Conservation (phyloP, 2,329 filamentous ascomycete genomes). For the Bipolaris victoriae region DNA sequence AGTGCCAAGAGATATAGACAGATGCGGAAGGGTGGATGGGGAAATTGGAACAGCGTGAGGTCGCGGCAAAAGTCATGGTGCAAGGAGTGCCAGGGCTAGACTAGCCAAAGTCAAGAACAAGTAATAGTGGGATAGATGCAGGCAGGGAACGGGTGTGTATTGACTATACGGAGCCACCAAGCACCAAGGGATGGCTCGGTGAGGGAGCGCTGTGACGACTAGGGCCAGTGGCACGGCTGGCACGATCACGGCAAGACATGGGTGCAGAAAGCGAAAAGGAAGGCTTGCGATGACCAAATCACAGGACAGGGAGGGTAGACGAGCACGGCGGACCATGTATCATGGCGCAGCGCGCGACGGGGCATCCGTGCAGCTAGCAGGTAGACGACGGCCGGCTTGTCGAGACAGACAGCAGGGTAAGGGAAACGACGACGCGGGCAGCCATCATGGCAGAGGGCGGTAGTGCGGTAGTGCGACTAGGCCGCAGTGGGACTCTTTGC, state of each 20-base stretch:
- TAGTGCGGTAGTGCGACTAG: conserved; percentile 32
- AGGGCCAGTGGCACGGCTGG: conserved; percentile 49
- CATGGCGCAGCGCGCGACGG: conserved; percentile 53
- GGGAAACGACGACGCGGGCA: conserved; percentile 31
- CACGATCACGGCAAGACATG: conserved; percentile 42
- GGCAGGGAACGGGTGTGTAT: conserved; percentile 42
- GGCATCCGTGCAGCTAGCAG: conserved; percentile 44
- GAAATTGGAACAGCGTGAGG: conserved; percentile 36
- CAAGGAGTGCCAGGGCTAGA: conserved; percentile 38
- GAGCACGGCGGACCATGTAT: conserved; percentile 47
- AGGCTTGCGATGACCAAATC: conserved; percentile 43
- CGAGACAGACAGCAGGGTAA: conserved; percentile 33
- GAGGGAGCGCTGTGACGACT: conserved; percentile 47
- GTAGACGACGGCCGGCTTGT: conserved; percentile 35
- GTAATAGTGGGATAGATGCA: conserved; percentile 43
- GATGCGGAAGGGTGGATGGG: conserved; percentile 43
- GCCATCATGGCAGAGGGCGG: conserved; percentile 36
- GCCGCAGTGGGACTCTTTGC: conserved; percentile 29
- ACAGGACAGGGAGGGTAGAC: conserved; percentile 35
- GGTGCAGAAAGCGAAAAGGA: conserved; percentile 45
- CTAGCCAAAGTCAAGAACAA: conserved; percentile 37
- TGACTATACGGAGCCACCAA: conserved; percentile 43
- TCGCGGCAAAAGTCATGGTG: conserved; percentile 44
- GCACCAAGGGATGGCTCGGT: conserved; percentile 43
- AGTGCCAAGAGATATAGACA: conserved; percentile 47